Evolutionary conservation across 2,329 filamentous ascomycete species (phyloP).

Genomic region (Alternaria metachromatica): DNA sequence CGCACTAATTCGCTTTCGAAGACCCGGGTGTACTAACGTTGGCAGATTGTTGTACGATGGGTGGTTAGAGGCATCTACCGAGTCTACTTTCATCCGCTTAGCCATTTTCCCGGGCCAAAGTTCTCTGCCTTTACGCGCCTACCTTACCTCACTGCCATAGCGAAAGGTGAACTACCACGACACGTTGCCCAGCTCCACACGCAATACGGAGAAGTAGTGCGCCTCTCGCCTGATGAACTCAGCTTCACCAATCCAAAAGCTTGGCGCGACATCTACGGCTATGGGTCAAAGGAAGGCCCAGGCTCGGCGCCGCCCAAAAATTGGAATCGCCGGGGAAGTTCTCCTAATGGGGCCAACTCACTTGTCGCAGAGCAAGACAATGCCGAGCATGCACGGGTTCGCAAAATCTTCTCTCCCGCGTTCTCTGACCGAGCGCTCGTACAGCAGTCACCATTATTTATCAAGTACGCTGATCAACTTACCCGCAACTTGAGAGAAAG

Average conservation of each 20-base stretch:
- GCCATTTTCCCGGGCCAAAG: constrained; percentile 50
- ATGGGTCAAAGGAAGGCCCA: constrained; percentile 13
- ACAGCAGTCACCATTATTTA: neutral
- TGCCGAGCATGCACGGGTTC: neutral
- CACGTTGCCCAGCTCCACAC: constrained; percentile 7
- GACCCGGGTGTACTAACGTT: neutral
- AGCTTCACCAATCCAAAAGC: constrained; percentile 19
- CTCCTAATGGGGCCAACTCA: neutral
- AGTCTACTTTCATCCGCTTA: constrained; percentile 52
- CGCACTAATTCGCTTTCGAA: neutral
- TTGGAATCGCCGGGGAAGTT: neutral
- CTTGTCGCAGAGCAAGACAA: neutral
- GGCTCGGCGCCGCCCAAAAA: constrained; percentile 3
- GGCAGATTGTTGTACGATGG: constrained; percentile 1
- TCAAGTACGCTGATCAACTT: neutral
- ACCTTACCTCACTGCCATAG: neutral
- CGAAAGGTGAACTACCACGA: neutral
- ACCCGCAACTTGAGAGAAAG: constrained; percentile 1
- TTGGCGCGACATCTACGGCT: constrained; percentile 29
- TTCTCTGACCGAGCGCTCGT: neutral
- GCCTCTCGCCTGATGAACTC: constrained; percentile 27
- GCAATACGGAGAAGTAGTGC: constrained; percentile 39
- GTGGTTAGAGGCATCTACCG: constrained; percentile 38
- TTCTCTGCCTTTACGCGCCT: constrained; percentile 27
- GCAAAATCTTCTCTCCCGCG: neutral